phyloP scores from a whole-genome alignment of 2,329 filamentous ascomycete species.

The Venturia carpophila region DNA sequence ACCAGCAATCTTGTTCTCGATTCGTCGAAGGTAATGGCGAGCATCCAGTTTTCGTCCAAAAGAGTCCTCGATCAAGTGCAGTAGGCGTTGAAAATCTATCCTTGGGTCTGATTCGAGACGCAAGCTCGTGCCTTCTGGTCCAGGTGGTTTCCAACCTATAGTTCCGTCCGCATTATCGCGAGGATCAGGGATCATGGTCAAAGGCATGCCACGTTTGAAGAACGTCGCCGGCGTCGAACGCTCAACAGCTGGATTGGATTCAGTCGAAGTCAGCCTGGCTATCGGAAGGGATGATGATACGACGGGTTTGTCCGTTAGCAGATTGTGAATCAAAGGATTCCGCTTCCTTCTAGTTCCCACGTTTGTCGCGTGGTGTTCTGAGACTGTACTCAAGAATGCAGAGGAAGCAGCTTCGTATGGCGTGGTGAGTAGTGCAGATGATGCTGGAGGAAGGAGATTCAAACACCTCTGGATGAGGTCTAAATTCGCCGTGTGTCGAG shows the following conservation, averaged over 20 bases:
- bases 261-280: conserved; percentile 40
- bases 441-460: conserved; percentile 68
- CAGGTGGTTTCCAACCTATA: conserved; percentile 56
- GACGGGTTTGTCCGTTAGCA: conserved; percentile 88
- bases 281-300: conserved; percentile 85
- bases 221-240: conserved; percentile 60
- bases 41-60: conserved; percentile 81
- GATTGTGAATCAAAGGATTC: conserved; percentile 90
- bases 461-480: conserved; percentile 62
- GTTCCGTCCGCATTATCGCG: conserved; percentile 37
- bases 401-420: conserved; percentile 70
- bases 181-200: conserved; percentile 74
- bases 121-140: conserved; percentile 51
- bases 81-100: conserved; percentile 74
- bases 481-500: conserved; percentile 60
- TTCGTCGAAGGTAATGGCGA: conserved; percentile 71
- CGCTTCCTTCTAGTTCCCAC: conserved; percentile 53
- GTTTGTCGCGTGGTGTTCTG: conserved; percentile 31
- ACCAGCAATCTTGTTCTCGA: conserved; percentile 74
- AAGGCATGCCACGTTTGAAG: conserved; percentile 81
- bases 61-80: conserved; percentile 86
- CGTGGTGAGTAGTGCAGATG: conserved; percentile 83
- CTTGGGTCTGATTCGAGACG: conserved; percentile 64
- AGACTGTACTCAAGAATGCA: conserved; percentile 24
- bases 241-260: conserved; percentile 23